Conservation (phyloP, 495 filamentous ascomycete genomes). For the Aspergillus biplanus region DNA sequence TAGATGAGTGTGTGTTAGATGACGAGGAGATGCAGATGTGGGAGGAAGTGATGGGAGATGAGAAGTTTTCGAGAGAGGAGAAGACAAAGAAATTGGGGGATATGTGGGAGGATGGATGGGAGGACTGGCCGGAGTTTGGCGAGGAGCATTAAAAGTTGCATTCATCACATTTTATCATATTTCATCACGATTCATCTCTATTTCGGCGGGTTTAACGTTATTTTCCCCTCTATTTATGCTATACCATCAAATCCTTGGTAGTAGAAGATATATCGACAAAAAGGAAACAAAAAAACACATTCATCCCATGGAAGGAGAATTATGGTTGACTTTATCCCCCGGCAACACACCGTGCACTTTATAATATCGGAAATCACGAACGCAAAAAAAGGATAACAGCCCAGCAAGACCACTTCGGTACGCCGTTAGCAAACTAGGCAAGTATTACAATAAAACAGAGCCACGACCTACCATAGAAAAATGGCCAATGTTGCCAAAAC, state of each 20-base stretch:
- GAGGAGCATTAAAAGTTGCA: constrained; percentile 32
- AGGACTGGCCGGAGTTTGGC: constrained; percentile 53
- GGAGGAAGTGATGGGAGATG: constrained; percentile 53
- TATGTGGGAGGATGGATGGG: constrained; percentile 60
- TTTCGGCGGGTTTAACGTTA: no score
- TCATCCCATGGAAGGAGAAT: not conserved
- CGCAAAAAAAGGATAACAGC: constrained; percentile 20
- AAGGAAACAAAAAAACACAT: no score
- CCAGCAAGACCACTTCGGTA: constrained; percentile 14
- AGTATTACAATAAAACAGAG: not conserved
- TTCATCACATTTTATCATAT: no score
- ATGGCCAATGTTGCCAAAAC: constrained; percentile 25
- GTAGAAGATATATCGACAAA: not conserved
- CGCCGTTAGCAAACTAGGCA: not conserved
- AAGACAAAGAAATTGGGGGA: constrained; percentile 43
- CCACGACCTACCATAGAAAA: constrained; percentile 26
- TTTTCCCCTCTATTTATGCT: not conserved
- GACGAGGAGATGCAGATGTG: constrained; percentile 54
- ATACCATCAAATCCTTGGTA: not conserved
- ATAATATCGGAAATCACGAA: constrained; percentile 19
- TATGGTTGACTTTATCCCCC: not conserved
- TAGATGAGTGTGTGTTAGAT: constrained; percentile 56
- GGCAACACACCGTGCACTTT: constrained; percentile 21
- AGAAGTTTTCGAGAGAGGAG: constrained; percentile 31
- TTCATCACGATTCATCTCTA: no score